Evolutionary conservation across 148 eudicot genomes (phyloP).

Genomic region (Silene latifolia): DNA sequence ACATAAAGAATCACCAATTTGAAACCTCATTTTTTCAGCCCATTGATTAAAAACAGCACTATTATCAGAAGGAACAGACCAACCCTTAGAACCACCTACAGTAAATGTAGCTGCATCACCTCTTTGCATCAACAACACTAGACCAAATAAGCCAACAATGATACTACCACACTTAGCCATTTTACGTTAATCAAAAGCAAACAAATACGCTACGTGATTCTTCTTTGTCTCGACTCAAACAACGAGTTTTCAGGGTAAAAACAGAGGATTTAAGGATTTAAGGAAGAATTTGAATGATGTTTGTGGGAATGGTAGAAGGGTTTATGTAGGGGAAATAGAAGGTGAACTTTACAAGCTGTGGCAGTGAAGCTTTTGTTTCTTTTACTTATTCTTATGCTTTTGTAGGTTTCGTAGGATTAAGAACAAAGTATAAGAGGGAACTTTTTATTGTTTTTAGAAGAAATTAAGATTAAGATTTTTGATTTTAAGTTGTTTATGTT

Average conservation of each 20-base stretch:
- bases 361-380: constrained; percentile 45
- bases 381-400: constrained; percentile 23
- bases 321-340: constrained; percentile 49
- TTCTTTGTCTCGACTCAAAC: background rate
- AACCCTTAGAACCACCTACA: constrained; percentile 68
- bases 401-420: constrained; percentile 48
- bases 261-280: background rate
- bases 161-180: constrained; percentile 13
- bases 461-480: constrained; percentile 8
- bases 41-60: constrained; percentile 53
- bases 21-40: constrained; percentile 73
- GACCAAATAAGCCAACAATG: constrained; percentile 33
- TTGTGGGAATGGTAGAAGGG: constrained; percentile 22
- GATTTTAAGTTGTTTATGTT: constrained; percentile 4
- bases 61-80: constrained; percentile 59
- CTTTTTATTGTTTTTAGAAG: constrained; percentile 2
- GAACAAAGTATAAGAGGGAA: constrained; percentile 49
- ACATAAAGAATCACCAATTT: constrained; percentile 69
- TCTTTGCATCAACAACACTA: constrained; percentile 41
- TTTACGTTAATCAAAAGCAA: background rate
- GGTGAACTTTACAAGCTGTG: constrained; percentile 42
- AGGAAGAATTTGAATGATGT: constrained; percentile 6
- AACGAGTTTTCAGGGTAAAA: background rate
- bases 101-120: constrained; percentile 51
- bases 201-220: too few species aligned